Evolutionary conservation across 2,329 filamentous ascomycete species (phyloP), one percentile per base, ranked within the genome.

Genomic region (Colletotrichum sp.): DNA sequence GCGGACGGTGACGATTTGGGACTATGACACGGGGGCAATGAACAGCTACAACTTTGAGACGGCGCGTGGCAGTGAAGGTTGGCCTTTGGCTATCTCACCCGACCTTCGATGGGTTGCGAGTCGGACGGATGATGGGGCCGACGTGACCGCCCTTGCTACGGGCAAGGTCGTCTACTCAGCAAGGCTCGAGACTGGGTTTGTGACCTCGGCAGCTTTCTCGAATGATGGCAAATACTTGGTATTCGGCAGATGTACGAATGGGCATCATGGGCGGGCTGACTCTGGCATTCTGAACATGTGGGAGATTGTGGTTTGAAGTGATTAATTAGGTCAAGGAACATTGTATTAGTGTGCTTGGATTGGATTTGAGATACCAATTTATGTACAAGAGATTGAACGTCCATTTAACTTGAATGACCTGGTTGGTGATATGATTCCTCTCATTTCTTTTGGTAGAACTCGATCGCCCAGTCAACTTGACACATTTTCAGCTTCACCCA

Each of bases 81-180:
- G 66, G 34, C 74, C 74, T 13, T 11, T 76, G 55, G 71, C 74
- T 8, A 57, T 74, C 18, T 74, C 72, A 18, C 68, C 74, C 0
- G 72, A 76, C 31, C 24, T 76, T 43, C 58, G 55, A 21, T 74
- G 64, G 33, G 54, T 74, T 16, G 72, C 61, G 54, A 72, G 72
- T 24, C 74, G 74, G 16, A 74, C 71, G 1, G 74, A 76, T 6
- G 64, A 74, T 27, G 74, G 74, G 8, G 74, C 72, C 6, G 74
- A 76, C 9, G 68, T 74, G 13, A 64, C 72, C 3, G 74, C 74
- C 3, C 66, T 74, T 15, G 33, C 74, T 13, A 74, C 71, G 33
- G 72, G 74, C 12, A 69, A 62, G 55, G 65, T 74, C 0, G 47
- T 72, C 15, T 76, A 71, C 65, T 62, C 72, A 33, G 69, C 69